Evolutionary conservation across 495 filamentous ascomycete species (phyloP).

Genomic region (Chaetomium fimeti): DNA sequence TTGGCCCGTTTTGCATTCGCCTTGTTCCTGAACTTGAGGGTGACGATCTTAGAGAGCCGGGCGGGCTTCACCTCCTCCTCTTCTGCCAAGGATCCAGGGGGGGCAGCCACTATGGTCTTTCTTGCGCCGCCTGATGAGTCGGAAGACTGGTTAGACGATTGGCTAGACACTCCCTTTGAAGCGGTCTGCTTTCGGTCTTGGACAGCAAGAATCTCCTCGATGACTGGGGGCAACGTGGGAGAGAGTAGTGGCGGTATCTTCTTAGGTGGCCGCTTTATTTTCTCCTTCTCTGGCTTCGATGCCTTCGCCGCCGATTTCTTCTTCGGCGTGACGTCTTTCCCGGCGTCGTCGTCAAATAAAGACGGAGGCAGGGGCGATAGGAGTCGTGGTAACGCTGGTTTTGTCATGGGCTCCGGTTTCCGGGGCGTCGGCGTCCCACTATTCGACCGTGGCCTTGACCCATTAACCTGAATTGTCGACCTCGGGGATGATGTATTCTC

Average conservation of each 20-base stretch:
- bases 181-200: conserved; percentile 35
- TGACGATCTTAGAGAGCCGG: conserved; percentile 31
- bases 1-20: conserved; percentile 41
- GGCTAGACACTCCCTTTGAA: conserved; percentile 36
- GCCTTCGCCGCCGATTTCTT: conserved; percentile 39
- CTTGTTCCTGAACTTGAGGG: conserved; percentile 45
- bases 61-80: conserved; percentile 32
- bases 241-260: conserved; percentile 47
- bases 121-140: conserved; percentile 43
- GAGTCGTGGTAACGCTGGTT: conserved; percentile 38
- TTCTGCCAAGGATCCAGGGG: conserved; percentile 27
- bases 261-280: conserved; percentile 29
- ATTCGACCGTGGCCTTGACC: conserved; percentile 34
- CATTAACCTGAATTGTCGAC: conserved; percentile 47
- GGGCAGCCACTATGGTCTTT: conserved; percentile 36
- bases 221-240: conserved; percentile 47
- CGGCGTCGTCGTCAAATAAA: conserved; percentile 34
- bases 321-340: conserved; percentile 29
- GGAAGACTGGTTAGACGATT: conserved; percentile 31
- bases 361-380: conserved; percentile 46
- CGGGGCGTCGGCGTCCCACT: conserved; percentile 39
- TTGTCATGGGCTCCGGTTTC: conserved; percentile 35
- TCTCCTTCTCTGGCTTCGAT: conserved; percentile 32
- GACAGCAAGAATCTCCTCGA: conserved; percentile 43
- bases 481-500: conserved; percentile 41